Conservation (phyloP, 768 basidiomycete species). For the Naematelia aurantialba region DNA sequence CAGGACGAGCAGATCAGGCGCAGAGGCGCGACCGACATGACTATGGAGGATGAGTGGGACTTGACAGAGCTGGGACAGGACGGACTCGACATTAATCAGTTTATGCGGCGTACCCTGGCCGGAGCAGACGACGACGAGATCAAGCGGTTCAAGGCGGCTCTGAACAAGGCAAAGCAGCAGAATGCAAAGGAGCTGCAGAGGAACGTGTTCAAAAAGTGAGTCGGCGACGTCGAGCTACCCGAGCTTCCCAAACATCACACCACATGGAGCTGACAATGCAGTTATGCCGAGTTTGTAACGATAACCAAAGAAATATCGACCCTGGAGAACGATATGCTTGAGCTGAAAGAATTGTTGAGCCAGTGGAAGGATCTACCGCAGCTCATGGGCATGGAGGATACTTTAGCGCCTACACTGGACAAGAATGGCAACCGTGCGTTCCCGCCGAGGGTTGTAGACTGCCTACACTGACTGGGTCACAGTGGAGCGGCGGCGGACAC, state of each 20-base stretch:
- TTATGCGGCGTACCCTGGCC: constrained; percentile 44
- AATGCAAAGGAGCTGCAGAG: constrained; percentile 77
- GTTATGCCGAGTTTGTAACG: constrained; percentile 93
- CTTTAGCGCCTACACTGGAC: constrained; percentile 37
- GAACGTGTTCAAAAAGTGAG: constrained; percentile 91
- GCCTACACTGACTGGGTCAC: constrained; percentile 52
- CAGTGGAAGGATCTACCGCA: constrained; percentile 98
- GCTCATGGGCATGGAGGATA: constrained; percentile 79
- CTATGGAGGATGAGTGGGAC: constrained; percentile 52
- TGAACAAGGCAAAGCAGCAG: constrained; percentile 71
- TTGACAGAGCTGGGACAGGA: constrained; percentile 67
- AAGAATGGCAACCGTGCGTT: constrained; percentile 37
- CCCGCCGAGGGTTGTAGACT: constrained; percentile 2
- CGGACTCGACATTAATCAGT: constrained; percentile 81
- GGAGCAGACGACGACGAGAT: constrained; percentile 51
- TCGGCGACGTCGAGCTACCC: not conserved
- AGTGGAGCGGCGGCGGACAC: constrained; percentile 59
- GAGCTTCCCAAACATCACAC: no score
- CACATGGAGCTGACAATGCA: constrained; percentile 51
- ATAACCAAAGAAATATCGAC: constrained; percentile 96
- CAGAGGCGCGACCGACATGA: constrained; percentile 59
- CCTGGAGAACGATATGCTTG: constrained; percentile 95
- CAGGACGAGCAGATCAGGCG: constrained; percentile 53
- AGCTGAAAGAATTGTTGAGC: constrained; percentile 85
- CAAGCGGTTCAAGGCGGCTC: constrained; percentile 44